Evolutionary conservation across 768 basidiomycete species (phyloP), one percentile per base, ranked within the genome.

Genomic region (Amanita muscaria): DNA sequence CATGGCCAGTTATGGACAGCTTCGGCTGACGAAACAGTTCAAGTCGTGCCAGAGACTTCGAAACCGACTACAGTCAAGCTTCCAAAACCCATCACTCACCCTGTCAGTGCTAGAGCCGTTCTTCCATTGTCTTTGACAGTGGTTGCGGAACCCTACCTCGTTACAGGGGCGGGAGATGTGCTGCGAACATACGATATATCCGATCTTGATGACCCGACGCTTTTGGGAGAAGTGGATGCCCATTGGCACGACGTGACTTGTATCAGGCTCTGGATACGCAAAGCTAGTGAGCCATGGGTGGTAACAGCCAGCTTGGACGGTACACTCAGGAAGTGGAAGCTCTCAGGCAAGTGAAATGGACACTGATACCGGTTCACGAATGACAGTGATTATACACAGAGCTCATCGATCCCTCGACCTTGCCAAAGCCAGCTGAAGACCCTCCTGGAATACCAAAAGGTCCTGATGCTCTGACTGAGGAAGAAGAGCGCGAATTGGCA

Each of bases 161-260:
- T 98, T 39, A 90, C 87, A 7, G 91, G 83, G 31, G 72, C 82
- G 1, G 94, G 88, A 36, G 94, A 97, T 59, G 63, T 79, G 33
- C 77, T 99, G 44, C 74, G 85, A 23, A 66, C 85, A 18, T 97
- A 80, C 54, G 88, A 96, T 57, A 64, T 91, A 25, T 83, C 86
- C 2, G 66, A 72, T 2, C 65, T 72, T 18, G 72, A 79, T 19
- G 79, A 81, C 51, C 80, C 80, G 1, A 84, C 85, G 47, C 61
- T 88, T 22, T 59, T 91, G n/a, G 67, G 72, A 21, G 77, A 80
- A 53, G 64, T 88, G 9, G 88, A 96, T 52, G 92, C 78, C 5
- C 94, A 97, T 57, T 89, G 83, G 78, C 89, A 89, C 52, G 89
- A 96, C 53, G 80, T 97, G 12, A 85, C 77, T 3, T 78, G 74